Evolutionary conservation across 2,329 filamentous ascomycete species (phyloP), one percentile per base, ranked within the genome.

Genomic region (Venturiaceae sp.): DNA sequence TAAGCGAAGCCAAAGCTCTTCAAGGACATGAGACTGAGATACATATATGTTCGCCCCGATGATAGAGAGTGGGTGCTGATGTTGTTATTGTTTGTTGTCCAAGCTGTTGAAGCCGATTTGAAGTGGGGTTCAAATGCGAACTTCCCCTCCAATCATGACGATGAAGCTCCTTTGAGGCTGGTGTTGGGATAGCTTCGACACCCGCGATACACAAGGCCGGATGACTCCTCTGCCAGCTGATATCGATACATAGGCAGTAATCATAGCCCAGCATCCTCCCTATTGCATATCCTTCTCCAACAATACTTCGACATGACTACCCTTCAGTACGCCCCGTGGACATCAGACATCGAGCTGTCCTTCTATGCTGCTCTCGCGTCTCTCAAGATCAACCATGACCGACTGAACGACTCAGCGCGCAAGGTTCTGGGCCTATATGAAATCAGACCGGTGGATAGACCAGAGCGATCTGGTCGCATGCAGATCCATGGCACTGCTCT

Each of bases 381-480:
- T 5, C 88, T 87, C 64, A 99, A 99, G 75, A 90, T 99, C 70
- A 91, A 97, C 71, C 87, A 95, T 80, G 94, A 96, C 76, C 96
- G 92, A 75, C 88, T 99, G 55, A 89, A 96, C 75, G 92, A 95
- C 72, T 95, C 92, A 9, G 88, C 91, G 26, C 88, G 92, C 47
- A 86, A 87, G 61, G 81, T 97, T 2, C 80, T 95, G 32, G 94
- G 94, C 3, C 75, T 96, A 46, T 99, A 99, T 71, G 90, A 96
- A 73, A 84, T 94, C 64, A 87, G 87, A 46, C 78, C 84, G 11
- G 78, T 79, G 44, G 87, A 90, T 65, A 75, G 84, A 39, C 84
- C 89, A 0, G 85, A 87, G 65, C 81, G 86, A 58, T 94, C 89
- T 64, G 90, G 88, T 71, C 88, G 86, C 68, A 91, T 97, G 83